Base-by-base conservation (phyloP, 352 stramenopile genomes). In the Phytophthora rubi region DNA sequence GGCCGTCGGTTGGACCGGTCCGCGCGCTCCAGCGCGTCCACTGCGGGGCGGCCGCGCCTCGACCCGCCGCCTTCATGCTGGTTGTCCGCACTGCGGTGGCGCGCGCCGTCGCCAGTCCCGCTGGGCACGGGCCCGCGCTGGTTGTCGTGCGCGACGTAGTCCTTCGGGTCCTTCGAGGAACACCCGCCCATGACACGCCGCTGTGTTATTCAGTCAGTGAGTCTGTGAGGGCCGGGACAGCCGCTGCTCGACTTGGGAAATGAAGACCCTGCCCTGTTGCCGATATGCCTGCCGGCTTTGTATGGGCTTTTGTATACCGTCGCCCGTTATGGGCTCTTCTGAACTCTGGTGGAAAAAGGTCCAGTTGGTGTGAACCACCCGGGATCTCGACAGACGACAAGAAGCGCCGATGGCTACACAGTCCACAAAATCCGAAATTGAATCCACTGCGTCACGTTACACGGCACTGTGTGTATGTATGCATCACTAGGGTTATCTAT, bases 131-230 rank as follows among this genome's bases (percentile, higher is more conserved):
- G 37, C 4, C 44, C 53, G 39, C 37, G 58, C 13, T 67, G 49
- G 18, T 44, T 59, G 23, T 52, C 48, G 12, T 71, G 55, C 6
- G 56, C 39, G 23, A 74, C 57, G 52, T 71, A 66, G 57, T 80
- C 65, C 65, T 77, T 77, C 12, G 61, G 30, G 59, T 68, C 58
- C 68, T 87, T 87, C 59, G 77, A 87, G 7, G 68, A 69, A 68
- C 77, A 83, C 57, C 80, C 77, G 62, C 79, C 81, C 81, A 85
- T 85, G 28, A 21, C 23, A 26, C 23, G 23, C 23, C 23, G 23
- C 23, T 26, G 23, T 26, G 23, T 26, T 26, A 26, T 26, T 26
- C 23, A 26, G 23, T 30, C 26, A 39, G 37, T 37, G 48, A 39
- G 33, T 12, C 33, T 10, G 13, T 39, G 33, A 39, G 33, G 33